Conservation (phyloP, 78 protist species). For the Chrysochromulina tobinii region DNA sequence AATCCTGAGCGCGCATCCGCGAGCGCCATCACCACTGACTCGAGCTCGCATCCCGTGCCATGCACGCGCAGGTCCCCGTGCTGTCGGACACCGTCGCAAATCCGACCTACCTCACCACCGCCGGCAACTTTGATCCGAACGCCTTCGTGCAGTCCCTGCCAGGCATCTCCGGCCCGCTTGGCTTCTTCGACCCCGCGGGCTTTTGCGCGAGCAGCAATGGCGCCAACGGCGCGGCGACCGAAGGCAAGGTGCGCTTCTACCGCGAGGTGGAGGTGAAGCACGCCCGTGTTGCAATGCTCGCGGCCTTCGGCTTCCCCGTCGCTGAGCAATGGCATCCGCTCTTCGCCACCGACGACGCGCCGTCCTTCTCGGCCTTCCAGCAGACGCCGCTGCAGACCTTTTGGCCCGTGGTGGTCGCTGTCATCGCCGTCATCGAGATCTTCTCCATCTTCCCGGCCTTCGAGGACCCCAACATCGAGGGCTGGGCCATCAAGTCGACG, state of each 20-base stretch:
- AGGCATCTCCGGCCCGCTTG: not conserved
- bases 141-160: no score
- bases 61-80: no score
- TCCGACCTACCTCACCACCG: no score
- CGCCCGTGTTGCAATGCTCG: constrained; percentile 20
- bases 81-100: no score
- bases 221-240: not conserved
- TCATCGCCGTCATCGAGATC: not conserved
- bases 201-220: not conserved
- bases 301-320: constrained; percentile 1
- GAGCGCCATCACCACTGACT: no score
- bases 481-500: not conserved
- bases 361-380: not conserved
- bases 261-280: not conserved
- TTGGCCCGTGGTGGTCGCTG: not conserved
- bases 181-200: not conserved
- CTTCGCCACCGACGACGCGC: not conserved
- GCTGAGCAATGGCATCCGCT: constrained; percentile 15
- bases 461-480: not conserved
- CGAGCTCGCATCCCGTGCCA: no score
- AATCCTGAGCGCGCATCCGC: no score
- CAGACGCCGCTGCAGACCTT: no score
- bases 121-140: no score
- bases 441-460: not conserved
- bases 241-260: not conserved